Evolutionary conservation across 352 stramenopile species (phyloP), one percentile per base, ranked within the genome.

Genomic region (Elongisporangium prolatum): DNA sequence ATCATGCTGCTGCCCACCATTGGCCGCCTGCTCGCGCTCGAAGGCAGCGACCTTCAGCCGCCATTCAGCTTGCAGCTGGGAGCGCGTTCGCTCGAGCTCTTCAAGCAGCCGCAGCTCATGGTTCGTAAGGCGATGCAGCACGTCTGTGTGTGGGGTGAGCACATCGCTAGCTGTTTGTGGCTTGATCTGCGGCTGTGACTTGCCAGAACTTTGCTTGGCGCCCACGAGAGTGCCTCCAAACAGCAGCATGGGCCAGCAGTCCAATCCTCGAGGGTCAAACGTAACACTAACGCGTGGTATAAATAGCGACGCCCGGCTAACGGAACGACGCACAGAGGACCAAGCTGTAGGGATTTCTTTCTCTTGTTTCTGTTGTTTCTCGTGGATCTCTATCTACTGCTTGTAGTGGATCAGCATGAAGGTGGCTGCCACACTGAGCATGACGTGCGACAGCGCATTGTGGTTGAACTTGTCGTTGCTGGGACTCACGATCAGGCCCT

Each of bases 401-500:
- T 81, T 76, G 54, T 85, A 92, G 67, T 93, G 83, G 38, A 95
- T 72, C 56, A 95, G 70, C 80, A 95, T 86, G 60, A 91, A 83
- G 51, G 83, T 93, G 54, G 86, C 86, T 13, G 86, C 84, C 52
- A 91, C 61, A 40, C 83, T 92, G 50, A 95, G 75, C 51, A 93
- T 82, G 48, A 93, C 84, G 72, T 95, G 86, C 38, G 86, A 91
- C 44, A 95, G 70, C 49, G 86, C 86, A 56, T 95, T 95, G 76
- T 95, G 86, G 80, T 95, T 95, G 67, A 95, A 95, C 61, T 84
- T 82, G 68, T 87, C 71, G 63, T 88, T 87, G 73, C 74, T 89
- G 22, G 86, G 86, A 52, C 78, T 86, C 67, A 86, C 87, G 21
- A 92, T 83, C 40, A 92, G 75, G 3, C 80, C 84, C 69, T 95